Percentiles rank a stretch among this genome's conserved stretches.
phyloP scores from a whole-genome alignment of 2,329 filamentous ascomycete genomes.

The Ceratocystis smalleyi region DNA sequence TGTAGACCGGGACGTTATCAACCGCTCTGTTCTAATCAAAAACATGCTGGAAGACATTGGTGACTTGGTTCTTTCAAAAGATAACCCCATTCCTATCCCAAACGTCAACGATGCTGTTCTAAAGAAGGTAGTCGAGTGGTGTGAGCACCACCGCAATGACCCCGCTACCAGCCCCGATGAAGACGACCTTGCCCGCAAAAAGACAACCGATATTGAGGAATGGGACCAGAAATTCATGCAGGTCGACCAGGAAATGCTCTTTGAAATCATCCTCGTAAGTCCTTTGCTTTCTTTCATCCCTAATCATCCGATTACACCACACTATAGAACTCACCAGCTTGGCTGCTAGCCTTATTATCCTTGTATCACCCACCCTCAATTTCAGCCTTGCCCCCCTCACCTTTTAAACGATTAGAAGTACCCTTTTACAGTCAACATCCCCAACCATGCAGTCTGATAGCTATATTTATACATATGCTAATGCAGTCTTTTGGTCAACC shows the following conservation, averaged over 20 bases:
- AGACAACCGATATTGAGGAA: constrained; percentile 97
- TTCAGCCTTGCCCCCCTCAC: neutral
- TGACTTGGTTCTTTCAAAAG: constrained; percentile 36
- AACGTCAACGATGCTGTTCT: constrained; percentile 90
- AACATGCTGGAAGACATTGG: constrained; percentile 95
- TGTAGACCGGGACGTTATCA: constrained; percentile 64
- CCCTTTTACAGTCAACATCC: no score
- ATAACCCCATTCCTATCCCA: constrained; percentile 70
- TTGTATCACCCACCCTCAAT: neutral
- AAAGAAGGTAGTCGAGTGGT: constrained; percentile 96
- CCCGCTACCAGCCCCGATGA: constrained; percentile 70
- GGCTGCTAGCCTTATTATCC: neutral
- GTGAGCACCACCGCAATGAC: constrained; percentile 83
- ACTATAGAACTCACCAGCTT: neutral
- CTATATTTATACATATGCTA: no score
- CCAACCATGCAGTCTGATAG: no score
- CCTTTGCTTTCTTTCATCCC: neutral
- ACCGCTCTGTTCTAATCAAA: constrained; percentile 91
- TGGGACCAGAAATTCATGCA: constrained; percentile 99
- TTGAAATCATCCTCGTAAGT: constrained; percentile 91
- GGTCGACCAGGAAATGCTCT: constrained; percentile 98
- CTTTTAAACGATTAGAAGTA: no score
- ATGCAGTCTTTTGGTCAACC: no score
- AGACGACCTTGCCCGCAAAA: constrained; percentile 86
- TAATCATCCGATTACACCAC: neutral